Base-by-base conservation (phyloP, 164 flowering plant genomes). In the Stephania japonica region DNA sequence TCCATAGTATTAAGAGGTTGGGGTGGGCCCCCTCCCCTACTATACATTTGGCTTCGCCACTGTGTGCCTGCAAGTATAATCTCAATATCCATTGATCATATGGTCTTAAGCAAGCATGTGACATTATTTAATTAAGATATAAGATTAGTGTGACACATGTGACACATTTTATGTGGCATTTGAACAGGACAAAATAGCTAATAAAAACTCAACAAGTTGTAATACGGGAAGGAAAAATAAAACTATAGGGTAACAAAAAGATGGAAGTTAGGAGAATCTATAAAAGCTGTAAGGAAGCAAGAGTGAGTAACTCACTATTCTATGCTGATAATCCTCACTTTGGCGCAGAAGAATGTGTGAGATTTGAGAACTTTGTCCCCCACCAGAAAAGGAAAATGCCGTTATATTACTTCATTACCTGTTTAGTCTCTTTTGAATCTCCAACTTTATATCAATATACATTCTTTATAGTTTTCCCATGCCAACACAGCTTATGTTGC, bases 191-290 rank as follows among this genome's bases (percentile, higher is more conserved):
- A 47, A 47, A 47, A 47, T 12, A 0, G 4, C 53, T 47, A 11
- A 16, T 47, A 47, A 47, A 47, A 47, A 32, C 38, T 32, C 53
- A 11, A 12, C 0, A 47, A 16, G 16, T 47, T 47, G 16, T 47
- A 47, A 19, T 3, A 56, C 4, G 19, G n/a, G 62, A 7, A 56
- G 19, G 4, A 56, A 56, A 13, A 21, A 56, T 56, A 16, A 19
- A 47, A 9, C 38, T 32, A 32, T 47, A 47, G 62, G 19, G 5
- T 56, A 19, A 56, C 18, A 56, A 56, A 13, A n/a, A 19, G 62
- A 56, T 56, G 62, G 62, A 56, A 56, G 21, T 56, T 56, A 56
- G 62, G 62, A 56, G 62, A 56, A 56, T 56, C 23, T 56, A 56
- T 56, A 19, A 56, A 56, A 56, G 62, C 7, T 16, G 16, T 16